A percentile compares a stretch with the other conserved stretches of the same genome.
Conservation (phyloP, 2,329 filamentous ascomycete species). For the Plenodomus biglobosus region DNA sequence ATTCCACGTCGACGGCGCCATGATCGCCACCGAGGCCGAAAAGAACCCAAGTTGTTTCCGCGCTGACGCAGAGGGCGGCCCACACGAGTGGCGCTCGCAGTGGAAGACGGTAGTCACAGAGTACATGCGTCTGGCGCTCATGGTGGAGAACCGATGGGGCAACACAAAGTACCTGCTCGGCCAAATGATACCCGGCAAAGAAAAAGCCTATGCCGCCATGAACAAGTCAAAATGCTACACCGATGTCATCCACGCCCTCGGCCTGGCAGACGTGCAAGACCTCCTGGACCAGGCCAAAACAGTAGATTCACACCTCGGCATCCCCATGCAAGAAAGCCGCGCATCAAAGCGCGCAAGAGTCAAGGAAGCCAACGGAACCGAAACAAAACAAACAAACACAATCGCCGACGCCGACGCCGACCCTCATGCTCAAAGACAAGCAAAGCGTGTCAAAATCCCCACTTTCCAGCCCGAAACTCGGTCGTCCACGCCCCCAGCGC, state of each 20-base stretch:
- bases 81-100: constrained; percentile 52
- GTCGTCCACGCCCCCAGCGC: too few relatives aligned
- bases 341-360: constrained; percentile 50
- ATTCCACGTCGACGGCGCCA: constrained; percentile 87
- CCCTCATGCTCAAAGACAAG: too few relatives aligned
- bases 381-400: constrained; percentile 14
- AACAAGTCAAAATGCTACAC: constrained; percentile 70
- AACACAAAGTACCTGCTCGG: constrained; percentile 92
- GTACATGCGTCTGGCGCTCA: constrained; percentile 72
- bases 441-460: constrained; percentile 35
- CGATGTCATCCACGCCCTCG: constrained; percentile 67
- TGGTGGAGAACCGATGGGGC: constrained; percentile 80
- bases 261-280: constrained; percentile 64
- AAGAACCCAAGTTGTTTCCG: constrained; percentile 89
- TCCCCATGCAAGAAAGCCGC: constrained; percentile 56
- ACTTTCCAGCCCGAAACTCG: too few relatives aligned
- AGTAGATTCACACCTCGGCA: constrained; percentile 64
- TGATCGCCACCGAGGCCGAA: constrained; percentile 95
- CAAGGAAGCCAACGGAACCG: constrained; percentile 22
- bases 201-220: constrained; percentile 62
- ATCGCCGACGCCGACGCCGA: too few relatives aligned
- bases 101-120: constrained; percentile 78
- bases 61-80: constrained; percentile 65
- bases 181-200: constrained; percentile 83
- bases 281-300: constrained; percentile 65